A percentile compares a stretch with the other conserved stretches of the same genome.
phyloP scores from a whole-genome alignment of 2,329 filamentous ascomycete genomes.

The Pseudogymnoascus sp. region DNA sequence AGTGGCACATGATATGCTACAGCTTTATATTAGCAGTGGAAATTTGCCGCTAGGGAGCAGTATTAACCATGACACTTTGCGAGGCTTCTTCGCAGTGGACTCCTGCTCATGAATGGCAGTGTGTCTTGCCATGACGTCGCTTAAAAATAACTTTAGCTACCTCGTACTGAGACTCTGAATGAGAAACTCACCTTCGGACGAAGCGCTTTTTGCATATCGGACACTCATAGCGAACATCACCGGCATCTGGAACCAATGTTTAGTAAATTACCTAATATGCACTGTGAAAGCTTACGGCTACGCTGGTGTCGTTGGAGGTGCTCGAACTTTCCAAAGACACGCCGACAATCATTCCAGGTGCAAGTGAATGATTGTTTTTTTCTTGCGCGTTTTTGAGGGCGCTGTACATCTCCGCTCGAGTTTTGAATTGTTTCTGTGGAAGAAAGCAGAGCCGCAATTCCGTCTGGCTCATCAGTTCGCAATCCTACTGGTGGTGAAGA shows the following conservation, averaged over 20 bases:
- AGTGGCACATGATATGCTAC: slow-evolving; percentile 11
- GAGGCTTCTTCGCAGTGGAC: slow-evolving; percentile 11
- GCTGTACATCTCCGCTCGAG: neutral
- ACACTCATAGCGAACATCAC: slow-evolving; percentile 15
- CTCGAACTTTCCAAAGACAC: slow-evolving; percentile 14
- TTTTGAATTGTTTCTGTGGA: slow-evolving; percentile 1
- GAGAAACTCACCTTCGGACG: slow-evolving; percentile 13
- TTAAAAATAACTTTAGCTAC: slow-evolving; percentile 6
- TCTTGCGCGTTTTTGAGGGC: neutral
- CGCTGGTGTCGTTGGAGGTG: slow-evolving; percentile 16
- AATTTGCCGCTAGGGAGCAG: neutral
- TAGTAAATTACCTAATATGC: neutral
- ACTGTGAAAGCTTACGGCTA: slow-evolving; percentile 11
- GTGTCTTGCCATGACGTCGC: slow-evolving; percentile 16
- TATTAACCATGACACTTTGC: slow-evolving; percentile 15
- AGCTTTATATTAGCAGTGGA: slow-evolving; percentile 6
- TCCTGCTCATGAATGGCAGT: slow-evolving; percentile 13
- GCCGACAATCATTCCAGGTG: slow-evolving; percentile 14
- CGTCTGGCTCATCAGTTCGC: neutral
- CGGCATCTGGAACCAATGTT: slow-evolving; percentile 10
- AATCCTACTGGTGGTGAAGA: neutral
- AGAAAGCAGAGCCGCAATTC: neutral
- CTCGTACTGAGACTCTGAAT: neutral
- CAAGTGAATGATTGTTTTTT: slow-evolving; percentile 12
- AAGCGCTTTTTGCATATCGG: slow-evolving; percentile 16